A percentile compares a stretch with the other conserved stretches of the same genome.
These are phyloP conservation scores for Articulospora tetracladia DNA, from an alignment of 495 filamentous ascomycete species.

Conservation along the genomic window DNA sequence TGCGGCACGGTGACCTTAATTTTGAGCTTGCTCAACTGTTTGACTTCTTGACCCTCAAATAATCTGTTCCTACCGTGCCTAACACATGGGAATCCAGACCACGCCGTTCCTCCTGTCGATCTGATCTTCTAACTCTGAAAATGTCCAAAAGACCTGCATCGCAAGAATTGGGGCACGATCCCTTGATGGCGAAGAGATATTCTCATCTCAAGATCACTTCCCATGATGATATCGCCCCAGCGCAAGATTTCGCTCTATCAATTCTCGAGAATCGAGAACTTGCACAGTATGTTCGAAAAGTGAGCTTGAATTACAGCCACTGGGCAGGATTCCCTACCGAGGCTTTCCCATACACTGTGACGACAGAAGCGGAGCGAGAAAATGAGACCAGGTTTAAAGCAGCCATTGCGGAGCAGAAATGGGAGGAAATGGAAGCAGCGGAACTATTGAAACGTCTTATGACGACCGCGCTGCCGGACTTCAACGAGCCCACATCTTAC, in stretches of 20 bases:
- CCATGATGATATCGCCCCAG: neutral
- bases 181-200: neutral
- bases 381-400: neutral
- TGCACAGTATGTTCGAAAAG: neutral
- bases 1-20: too few relatives aligned
- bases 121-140: neutral
- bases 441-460: neutral
- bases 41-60: too few relatives aligned
- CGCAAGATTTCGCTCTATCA: neutral
- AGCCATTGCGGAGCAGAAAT: neutral
- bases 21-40: too few relatives aligned
- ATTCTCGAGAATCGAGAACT: neutral
- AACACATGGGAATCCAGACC: too few relatives aligned
- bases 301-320: neutral
- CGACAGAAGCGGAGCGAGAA: neutral
- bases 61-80: too few relatives aligned
- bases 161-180: neutral
- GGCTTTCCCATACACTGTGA: neutral
- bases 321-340: neutral
- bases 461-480: neutral
- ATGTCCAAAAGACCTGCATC: neutral
- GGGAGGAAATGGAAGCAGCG: neutral
- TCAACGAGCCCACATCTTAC: neutral
- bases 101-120: neutral
- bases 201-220: neutral